Base-by-base conservation (phyloP, 139 green algal species). In the Chlorella sp. region DNA sequence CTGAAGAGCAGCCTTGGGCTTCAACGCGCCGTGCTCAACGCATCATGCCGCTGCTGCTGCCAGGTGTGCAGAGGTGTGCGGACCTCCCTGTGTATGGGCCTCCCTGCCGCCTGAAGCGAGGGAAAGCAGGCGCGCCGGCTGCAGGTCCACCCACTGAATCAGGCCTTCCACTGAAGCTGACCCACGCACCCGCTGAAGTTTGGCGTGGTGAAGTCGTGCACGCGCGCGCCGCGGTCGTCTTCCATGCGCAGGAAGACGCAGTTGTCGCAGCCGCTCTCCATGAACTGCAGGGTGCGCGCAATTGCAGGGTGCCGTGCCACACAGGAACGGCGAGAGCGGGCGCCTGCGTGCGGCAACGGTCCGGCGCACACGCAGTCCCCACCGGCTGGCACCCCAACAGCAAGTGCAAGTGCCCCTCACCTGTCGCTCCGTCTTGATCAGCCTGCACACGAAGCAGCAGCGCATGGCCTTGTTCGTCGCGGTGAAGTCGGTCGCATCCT, bases 201-300 rank as follows among this genome's bases (percentile, higher is more conserved):
- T 30, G 83, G 78, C 0, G 89, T 93, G 2, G 90, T 95, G 80
- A 69, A 89, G 64, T 92, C 81, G 17, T 80, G 73, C 0, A 92
- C 77, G n/a, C n/a, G n/a, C 2, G 77, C 72, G 31, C 87, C 80
- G 30, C 79, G 74, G 49, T 92, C 83, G 1, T 67, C 77, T 31
- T 88, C 78, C 73, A 91, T 80, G 2, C 76, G 67, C 59, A 93
- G 69, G 69, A 77, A 92, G 20, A 66, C 66, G 73, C 89, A 94
- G 59, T 95, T 95, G 55, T 95, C 90, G 61, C 90, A 95, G 33
- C 90, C 89, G 5, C 59, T 20, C 17, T 87, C 79, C 5, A 79
- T 10, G 26, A 86, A 91, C 85, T 90, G 81, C 69, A 55, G 10
- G 42, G 17, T 17, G 17, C 10, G 17, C 10, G 42, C 10, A 55